Percentiles rank a stretch among this genome's conserved stretches.
Conservation (phyloP, 805 yeast genomes). For the Saccharomycopsis javanensis region DNA sequence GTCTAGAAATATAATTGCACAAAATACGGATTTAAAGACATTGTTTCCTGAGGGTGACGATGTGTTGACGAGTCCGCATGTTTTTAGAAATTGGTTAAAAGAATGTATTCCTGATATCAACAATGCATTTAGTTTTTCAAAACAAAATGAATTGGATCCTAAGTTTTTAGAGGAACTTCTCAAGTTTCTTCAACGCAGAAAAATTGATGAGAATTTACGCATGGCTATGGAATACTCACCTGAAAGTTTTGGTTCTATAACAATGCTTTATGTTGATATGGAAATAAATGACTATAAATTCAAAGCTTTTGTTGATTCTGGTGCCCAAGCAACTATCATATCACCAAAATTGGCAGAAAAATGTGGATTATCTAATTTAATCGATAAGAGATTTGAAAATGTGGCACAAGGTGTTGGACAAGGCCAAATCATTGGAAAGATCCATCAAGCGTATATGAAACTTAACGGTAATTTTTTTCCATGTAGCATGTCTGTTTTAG, state of each 20-base stretch:
- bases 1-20: constrained; percentile 39
- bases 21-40: constrained; percentile 31
- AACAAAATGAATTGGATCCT: constrained; percentile 44
- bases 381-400: constrained; percentile 74
- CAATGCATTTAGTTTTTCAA: constrained; percentile 7
- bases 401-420: constrained; percentile 88
- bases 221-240: constrained; percentile 84
- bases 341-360: constrained; percentile 67
- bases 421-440: constrained; percentile 66
- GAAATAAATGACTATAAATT: constrained; percentile 72
- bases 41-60: constrained; percentile 24
- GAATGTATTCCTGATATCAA: not conserved
- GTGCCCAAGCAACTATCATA: constrained; percentile 86
- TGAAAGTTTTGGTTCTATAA: constrained; percentile 73
- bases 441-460: constrained; percentile 80
- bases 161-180: constrained; percentile 55
- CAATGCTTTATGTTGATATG: constrained; percentile 73
- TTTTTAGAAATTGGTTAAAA: constrained; percentile 6
- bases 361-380: constrained; percentile 58
- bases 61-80: not conserved
- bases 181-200: constrained; percentile 59
- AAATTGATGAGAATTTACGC: constrained; percentile 69
- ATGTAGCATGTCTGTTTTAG: constrained; percentile 63
- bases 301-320: constrained; percentile 93
- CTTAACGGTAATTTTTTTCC: constrained; percentile 59